phyloP scores from a whole-genome alignment of 768 basidiomycete species.

The Amanita brunnescens region DNA sequence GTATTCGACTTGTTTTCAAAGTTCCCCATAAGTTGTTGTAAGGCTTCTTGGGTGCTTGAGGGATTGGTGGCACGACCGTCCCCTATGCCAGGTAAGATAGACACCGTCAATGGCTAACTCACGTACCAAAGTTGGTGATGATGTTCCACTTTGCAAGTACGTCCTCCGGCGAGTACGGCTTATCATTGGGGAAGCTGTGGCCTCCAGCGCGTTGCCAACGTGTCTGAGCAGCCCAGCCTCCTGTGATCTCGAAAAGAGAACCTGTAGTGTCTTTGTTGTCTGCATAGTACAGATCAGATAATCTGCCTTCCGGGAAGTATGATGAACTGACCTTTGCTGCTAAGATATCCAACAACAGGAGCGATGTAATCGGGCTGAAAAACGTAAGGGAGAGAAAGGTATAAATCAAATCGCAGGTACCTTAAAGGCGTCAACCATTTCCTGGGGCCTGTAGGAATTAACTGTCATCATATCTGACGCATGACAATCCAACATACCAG shows the following conservation, averaged over 20 bases:
- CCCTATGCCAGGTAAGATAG: slow-evolving; percentile 30
- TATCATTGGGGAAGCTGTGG: slow-evolving; percentile 76
- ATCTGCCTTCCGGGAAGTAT: background rate
- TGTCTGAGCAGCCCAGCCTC: slow-evolving; percentile 88
- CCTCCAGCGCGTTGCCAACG: slow-evolving; percentile 92
- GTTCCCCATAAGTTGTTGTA: slow-evolving; percentile 56
- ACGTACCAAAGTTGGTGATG: slow-evolving; percentile 79
- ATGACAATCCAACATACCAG: slow-evolving; percentile 35
- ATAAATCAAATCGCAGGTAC: slow-evolving; percentile 22
- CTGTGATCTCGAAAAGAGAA: slow-evolving; percentile 75
- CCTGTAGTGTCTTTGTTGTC: slow-evolving; percentile 71
- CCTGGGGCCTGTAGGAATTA: slow-evolving; percentile 49
- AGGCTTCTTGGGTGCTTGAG: slow-evolving; percentile 58
- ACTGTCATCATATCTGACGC: background rate
- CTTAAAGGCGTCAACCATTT: slow-evolving; percentile 87
- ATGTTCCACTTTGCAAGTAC: slow-evolving; percentile 70
- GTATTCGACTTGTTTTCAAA: slow-evolving; percentile 35
- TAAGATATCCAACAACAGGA: slow-evolving; percentile 86
- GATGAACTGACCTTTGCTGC: slow-evolving; percentile 47
- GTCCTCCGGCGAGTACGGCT: slow-evolving; percentile 70
- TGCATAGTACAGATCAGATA: slow-evolving; percentile 11
- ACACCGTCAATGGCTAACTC: background rate
- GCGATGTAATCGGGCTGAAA: slow-evolving; percentile 85
- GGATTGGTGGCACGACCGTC: slow-evolving; percentile 84
- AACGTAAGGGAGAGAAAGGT: background rate